These are phyloP conservation scores for Selaginella tamariscina DNA, from an alignment of 75 land plant species.

Conservation along the genomic window DNA sequence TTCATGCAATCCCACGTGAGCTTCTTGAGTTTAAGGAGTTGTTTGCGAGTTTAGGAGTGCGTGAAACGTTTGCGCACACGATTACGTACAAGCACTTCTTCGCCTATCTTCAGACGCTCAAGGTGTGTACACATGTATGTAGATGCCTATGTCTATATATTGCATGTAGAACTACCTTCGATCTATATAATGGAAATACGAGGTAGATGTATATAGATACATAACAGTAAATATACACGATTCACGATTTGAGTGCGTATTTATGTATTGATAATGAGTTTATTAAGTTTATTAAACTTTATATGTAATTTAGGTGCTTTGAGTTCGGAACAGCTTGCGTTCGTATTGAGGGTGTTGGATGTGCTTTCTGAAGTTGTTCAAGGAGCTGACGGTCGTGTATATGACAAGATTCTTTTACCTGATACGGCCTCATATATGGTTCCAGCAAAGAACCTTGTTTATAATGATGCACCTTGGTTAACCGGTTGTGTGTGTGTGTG, in stretches of 20 bases:
- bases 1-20: constrained; percentile 75
- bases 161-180: no score
- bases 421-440: constrained; percentile 48
- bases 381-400: constrained; percentile 15
- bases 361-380: constrained; percentile 47
- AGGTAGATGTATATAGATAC: no score
- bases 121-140: constrained; percentile 68
- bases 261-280: no score
- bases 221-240: no score
- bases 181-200: no score
- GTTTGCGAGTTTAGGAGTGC: constrained; percentile 61
- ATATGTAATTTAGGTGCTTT: constrained; percentile 43
- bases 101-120: constrained; percentile 46
- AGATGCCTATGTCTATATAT: constrained; percentile 68
- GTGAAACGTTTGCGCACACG: constrained; percentile 43
- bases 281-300: constrained; percentile 41
- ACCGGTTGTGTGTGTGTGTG: no score
- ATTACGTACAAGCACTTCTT: constrained; percentile 55
- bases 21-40: constrained; percentile 47
- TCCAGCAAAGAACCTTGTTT: constrained; percentile 46
- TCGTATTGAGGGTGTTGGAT: constrained; percentile 72
- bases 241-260: no score
- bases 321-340: constrained; percentile 56
- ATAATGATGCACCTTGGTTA: constrained; percentile 98
- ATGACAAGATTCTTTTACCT: constrained; percentile 37